A percentile compares a stretch with the other conserved stretches of the same genome.
Conservation (phyloP, 192 early-diverging fungal genomes). For the Glomus cerebriforme region DNA sequence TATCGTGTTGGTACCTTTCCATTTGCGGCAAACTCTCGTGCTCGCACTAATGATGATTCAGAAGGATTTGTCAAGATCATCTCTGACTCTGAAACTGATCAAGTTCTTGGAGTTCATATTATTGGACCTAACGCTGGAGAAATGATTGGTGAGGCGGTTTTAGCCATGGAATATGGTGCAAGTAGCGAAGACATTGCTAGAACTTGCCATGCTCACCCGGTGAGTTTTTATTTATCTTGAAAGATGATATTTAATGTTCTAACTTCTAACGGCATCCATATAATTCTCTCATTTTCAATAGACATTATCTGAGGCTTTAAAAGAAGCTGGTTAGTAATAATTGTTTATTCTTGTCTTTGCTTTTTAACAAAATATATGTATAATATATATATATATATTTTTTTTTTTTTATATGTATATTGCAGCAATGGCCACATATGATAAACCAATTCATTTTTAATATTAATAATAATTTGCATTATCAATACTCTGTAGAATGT, state of each 20-base stretch:
- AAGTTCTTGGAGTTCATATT: slow-evolving; percentile 97
- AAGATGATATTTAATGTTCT: not conserved
- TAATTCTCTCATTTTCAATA: slow-evolving; percentile 29
- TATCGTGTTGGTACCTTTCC: slow-evolving; percentile 94
- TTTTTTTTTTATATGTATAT: slow-evolving; percentile 8
- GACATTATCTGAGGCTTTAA: slow-evolving; percentile 96
- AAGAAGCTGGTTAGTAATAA: slow-evolving; percentile 73
- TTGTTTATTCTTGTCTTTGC: not conserved
- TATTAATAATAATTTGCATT: not conserved
- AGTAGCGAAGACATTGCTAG: slow-evolving; percentile 96
- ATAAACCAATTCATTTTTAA: slow-evolving; percentile 36
- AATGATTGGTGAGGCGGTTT: slow-evolving; percentile 97
- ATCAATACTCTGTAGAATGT: not conserved
- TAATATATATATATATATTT: not conserved
- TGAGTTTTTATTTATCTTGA: slow-evolving; percentile 35
- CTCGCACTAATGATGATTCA: slow-evolving; percentile 93
- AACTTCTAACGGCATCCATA: not conserved
- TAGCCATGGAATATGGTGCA: slow-evolving; percentile 99
- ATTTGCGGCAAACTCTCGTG: slow-evolving; percentile 95
- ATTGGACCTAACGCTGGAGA: slow-evolving; percentile 98
- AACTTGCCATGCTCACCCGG: slow-evolving; percentile 95
- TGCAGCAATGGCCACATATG: slow-evolving; percentile 32
- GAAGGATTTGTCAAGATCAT: slow-evolving; percentile 98
- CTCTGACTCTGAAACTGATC: slow-evolving; percentile 92
- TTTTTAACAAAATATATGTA: not conserved